phyloP scores from a whole-genome alignment of 257 asterid genomes.

The Scutellaria baicalensis region DNA sequence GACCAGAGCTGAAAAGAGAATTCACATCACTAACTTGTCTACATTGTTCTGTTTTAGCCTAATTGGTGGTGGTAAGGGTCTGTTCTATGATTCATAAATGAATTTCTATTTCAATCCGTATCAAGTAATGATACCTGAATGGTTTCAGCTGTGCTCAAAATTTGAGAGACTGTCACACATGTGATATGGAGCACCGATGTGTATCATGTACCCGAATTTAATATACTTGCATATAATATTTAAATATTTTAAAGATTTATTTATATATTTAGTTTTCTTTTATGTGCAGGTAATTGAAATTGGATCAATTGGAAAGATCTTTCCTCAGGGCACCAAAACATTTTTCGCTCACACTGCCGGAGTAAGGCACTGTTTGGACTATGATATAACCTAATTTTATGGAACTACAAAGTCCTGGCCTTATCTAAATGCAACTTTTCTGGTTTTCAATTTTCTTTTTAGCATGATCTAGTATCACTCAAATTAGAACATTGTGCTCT shows the following conservation, averaged over 20 bases:
- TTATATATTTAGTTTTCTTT: too few species aligned
- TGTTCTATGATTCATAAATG: neutral
- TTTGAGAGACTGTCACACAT: neutral
- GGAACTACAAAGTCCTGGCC: neutral
- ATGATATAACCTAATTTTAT: neutral
- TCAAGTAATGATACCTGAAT: neutral
- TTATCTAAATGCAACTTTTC: neutral
- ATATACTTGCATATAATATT: neutral
- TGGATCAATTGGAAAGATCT: conserved; percentile 92
- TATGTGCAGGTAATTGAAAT: conserved; percentile 76
- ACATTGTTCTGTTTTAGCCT: neutral
- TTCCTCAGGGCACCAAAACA: conserved; percentile 44
- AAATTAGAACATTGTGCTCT: neutral
- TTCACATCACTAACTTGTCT: neutral
- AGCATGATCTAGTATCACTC: conserved; percentile 1
- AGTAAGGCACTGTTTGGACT: conserved; percentile 42
- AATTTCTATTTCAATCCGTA: neutral
- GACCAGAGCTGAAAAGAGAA: neutral
- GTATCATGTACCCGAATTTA: neutral
- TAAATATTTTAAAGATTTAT: neutral
- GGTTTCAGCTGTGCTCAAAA: neutral
- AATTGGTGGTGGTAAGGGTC: neutral
- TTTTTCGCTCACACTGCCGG: conserved; percentile 74
- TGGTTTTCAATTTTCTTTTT: neutral
- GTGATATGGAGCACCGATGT: neutral